A percentile compares a stretch with the other conserved stretches of the same genome.
These are phyloP conservation scores for Thyridium curvatum DNA, from an alignment of 2,329 filamentous ascomycete species.

Conservation along the genomic window DNA sequence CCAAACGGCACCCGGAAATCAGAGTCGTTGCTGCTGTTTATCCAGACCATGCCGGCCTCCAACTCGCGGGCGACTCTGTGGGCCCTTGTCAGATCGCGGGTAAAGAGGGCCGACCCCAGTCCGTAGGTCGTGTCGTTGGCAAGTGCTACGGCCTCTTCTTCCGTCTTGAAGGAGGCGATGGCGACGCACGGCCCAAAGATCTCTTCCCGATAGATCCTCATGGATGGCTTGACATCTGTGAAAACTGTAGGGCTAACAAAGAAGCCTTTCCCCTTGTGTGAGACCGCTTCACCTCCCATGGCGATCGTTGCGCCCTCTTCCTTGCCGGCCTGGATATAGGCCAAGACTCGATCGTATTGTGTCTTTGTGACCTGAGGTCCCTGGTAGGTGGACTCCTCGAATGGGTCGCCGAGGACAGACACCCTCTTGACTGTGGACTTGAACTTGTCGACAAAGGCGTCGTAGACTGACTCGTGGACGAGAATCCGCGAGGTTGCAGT, in stretches of 20 bases:
- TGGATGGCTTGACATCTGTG: slow-evolving; percentile 23
- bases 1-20: slow-evolving; percentile 48
- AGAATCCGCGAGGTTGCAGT: slow-evolving; percentile 54
- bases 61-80: slow-evolving; percentile 44
- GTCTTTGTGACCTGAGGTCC: slow-evolving; percentile 63
- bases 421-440: slow-evolving; percentile 49
- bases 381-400: slow-evolving; percentile 60
- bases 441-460: slow-evolving; percentile 58
- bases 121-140: slow-evolving; percentile 47
- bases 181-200: slow-evolving; percentile 28
- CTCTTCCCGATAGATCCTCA: slow-evolving; percentile 28
- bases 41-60: slow-evolving; percentile 48
- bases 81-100: slow-evolving; percentile 41
- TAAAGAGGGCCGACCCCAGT: slow-evolving; percentile 52
- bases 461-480: slow-evolving; percentile 51
- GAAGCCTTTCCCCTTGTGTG: slow-evolving; percentile 38
- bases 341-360: slow-evolving; percentile 61
- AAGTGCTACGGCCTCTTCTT: slow-evolving; percentile 27
- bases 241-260: slow-evolving; percentile 27
- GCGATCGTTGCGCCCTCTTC: slow-evolving; percentile 57
- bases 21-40: slow-evolving; percentile 35
- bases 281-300: slow-evolving; percentile 47
- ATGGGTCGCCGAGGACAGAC: slow-evolving; percentile 60
- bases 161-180: slow-evolving; percentile 24
- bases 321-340: slow-evolving; percentile 62